Percentiles rank a stretch among this genome's conserved stretches.
Conservation (phyloP, 768 basidiomycete species). For the Leccinum disarticulatum region DNA sequence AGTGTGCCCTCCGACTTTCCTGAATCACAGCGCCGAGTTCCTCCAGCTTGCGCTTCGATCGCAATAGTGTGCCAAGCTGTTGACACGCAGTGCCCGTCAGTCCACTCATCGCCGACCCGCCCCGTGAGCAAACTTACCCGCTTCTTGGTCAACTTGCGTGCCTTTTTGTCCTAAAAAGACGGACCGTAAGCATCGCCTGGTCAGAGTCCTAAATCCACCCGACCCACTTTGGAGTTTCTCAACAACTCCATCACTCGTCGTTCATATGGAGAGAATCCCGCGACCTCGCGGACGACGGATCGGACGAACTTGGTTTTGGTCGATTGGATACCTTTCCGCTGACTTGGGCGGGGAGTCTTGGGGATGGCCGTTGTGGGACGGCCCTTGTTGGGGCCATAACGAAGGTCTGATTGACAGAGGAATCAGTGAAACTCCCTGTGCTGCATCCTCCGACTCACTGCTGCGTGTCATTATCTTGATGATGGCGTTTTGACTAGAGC, state of each 20-base stretch:
- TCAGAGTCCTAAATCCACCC: background rate
- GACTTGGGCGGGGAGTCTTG: slow-evolving; percentile 72
- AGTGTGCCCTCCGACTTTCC: slow-evolving; percentile 77
- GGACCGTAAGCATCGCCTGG: background rate
- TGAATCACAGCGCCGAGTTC: slow-evolving; percentile 91
- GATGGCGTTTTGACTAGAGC: slow-evolving; percentile 26
- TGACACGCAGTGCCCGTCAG: slow-evolving; percentile 1
- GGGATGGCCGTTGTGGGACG: slow-evolving; percentile 84
- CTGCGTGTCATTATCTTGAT: slow-evolving; percentile 71
- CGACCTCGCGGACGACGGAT: slow-evolving; percentile 93
- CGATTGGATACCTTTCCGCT: slow-evolving; percentile 90
- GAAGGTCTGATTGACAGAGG: slow-evolving; percentile 58
- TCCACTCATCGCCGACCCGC: background rate
- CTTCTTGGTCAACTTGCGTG: slow-evolving; percentile 98
- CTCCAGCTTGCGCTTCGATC: slow-evolving; percentile 98
- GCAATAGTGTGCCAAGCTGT: slow-evolving; percentile 94
- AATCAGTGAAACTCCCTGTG: slow-evolving; percentile 4
- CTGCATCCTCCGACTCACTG: slow-evolving; percentile 50
- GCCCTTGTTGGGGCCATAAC: slow-evolving; percentile 84
- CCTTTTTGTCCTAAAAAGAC: slow-evolving; percentile 87
- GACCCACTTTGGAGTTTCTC: slow-evolving; percentile 90
- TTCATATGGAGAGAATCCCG: slow-evolving; percentile 97
- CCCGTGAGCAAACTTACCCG: slow-evolving; percentile 61
- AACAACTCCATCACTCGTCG: slow-evolving; percentile 96
- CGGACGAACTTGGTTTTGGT: slow-evolving; percentile 93